Conservation (phyloP, 108 stramenopile genomes). For the Parietichytrium sp. region DNA sequence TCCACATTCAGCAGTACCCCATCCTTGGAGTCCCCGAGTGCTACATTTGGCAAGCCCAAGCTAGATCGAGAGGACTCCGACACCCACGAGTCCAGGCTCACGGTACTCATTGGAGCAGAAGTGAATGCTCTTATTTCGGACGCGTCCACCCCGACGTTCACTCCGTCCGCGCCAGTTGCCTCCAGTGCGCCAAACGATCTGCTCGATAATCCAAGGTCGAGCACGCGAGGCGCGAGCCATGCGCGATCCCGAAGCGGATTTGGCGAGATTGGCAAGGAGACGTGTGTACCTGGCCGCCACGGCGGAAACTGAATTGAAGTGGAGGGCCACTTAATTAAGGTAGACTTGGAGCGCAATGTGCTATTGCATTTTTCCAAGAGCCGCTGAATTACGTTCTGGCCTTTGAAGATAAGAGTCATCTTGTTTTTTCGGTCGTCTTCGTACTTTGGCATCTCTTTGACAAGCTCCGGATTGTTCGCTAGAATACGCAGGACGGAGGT, state of each 20-base stretch:
- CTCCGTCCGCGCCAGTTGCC: neutral
- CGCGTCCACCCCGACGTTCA: neutral
- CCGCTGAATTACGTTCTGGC: constrained; percentile 83
- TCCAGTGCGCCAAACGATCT: constrained; percentile 3
- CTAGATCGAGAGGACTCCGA: neutral
- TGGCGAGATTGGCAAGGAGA: neutral
- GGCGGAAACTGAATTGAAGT: neutral
- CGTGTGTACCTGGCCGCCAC: constrained; percentile 30
- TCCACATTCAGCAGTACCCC: constrained; percentile 31
- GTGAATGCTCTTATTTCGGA: neutral
- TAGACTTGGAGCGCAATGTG: neutral
- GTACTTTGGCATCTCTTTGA: constrained; percentile 88
- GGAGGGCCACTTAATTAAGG: neutral
- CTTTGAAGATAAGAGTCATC: constrained; percentile 87
- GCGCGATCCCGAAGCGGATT: constrained; percentile 17
- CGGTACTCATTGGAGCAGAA: neutral
- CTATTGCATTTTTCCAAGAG: constrained; percentile 63
- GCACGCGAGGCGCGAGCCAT: constrained; percentile 40
- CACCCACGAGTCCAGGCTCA: neutral
- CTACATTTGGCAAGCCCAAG: neutral
- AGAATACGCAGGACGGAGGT: constrained; percentile 87
- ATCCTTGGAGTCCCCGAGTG: neutral
- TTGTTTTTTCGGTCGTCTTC: constrained; percentile 87
- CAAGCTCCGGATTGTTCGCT: constrained; percentile 77
- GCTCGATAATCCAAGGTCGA: neutral